phyloP scores from a whole-genome alignment of 2,329 filamentous ascomycete species.

The Fusarium heterosporum region DNA sequence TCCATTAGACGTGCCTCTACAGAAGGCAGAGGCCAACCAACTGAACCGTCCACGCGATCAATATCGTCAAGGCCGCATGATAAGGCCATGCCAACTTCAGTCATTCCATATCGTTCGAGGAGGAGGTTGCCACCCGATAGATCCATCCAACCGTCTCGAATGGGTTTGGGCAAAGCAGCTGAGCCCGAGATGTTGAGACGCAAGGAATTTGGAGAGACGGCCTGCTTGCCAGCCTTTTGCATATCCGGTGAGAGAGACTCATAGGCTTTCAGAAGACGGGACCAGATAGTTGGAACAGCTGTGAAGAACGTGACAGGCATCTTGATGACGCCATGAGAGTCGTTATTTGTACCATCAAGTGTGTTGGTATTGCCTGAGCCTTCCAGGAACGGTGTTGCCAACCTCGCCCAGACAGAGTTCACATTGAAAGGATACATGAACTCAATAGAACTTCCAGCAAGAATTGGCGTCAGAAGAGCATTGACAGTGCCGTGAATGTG shows the following conservation, averaged over 20 bases:
- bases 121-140: slow-evolving; percentile 86
- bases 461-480: slow-evolving; percentile 86
- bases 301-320: slow-evolving; percentile 86
- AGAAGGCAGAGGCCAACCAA: slow-evolving; percentile 91
- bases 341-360: background rate
- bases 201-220: slow-evolving; percentile 80
- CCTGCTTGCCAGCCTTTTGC: slow-evolving; percentile 74
- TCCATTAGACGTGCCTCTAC: slow-evolving; percentile 85
- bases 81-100: slow-evolving; percentile 98
- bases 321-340: slow-evolving; percentile 36
- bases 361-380: slow-evolving; percentile 18
- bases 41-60: slow-evolving; percentile 88
- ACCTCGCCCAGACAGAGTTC: slow-evolving; percentile 83
- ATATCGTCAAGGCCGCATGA: slow-evolving; percentile 82
- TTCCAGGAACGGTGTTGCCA: slow-evolving; percentile 80
- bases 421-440: slow-evolving; percentile 96
- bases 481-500: slow-evolving; percentile 98
- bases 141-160: slow-evolving; percentile 83
- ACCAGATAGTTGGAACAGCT: slow-evolving; percentile 95
- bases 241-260: slow-evolving; percentile 68
- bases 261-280: slow-evolving; percentile 83
- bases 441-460: slow-evolving; percentile 88
- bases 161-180: slow-evolving; percentile 89
- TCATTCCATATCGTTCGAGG: slow-evolving; percentile 99
- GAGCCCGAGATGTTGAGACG: slow-evolving; percentile 94